Percentiles rank a stretch among this genome's conserved stretches.
phyloP scores from a whole-genome alignment of 805 yeast genomes.

The Ogataea thermomethanolica region DNA sequence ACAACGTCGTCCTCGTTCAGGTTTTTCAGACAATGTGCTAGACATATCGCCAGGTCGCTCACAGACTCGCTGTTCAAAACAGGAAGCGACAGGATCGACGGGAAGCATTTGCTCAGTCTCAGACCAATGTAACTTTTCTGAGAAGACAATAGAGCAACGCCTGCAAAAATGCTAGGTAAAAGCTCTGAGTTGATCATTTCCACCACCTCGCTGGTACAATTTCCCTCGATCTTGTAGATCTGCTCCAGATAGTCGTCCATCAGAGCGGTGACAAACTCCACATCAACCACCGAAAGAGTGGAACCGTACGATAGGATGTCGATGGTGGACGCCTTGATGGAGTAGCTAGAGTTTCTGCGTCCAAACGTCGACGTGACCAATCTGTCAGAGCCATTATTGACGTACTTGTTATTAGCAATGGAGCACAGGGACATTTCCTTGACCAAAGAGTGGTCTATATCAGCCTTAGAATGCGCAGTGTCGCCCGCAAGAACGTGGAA shows the following conservation, averaged over 20 bases:
- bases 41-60: conserved; percentile 47
- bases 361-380: conserved; percentile 23
- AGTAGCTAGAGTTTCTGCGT: conserved; percentile 26
- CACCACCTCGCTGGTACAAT: conserved; percentile 49
- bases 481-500: conserved; percentile 14
- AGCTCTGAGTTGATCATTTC: conserved; percentile 48
- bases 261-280: conserved; percentile 41
- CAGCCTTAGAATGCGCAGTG: conserved; percentile 10
- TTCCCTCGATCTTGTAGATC: conserved; percentile 20
- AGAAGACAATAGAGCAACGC: conserved; percentile 31
- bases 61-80: conserved; percentile 47
- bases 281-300: conserved; percentile 41
- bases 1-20: conserved; percentile 79
- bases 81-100: conserved; percentile 55
- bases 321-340: conserved; percentile 36
- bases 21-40: conserved; percentile 64
- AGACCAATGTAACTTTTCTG: conserved; percentile 41
- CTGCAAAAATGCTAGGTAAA: conserved; percentile 37
- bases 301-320: conserved; percentile 61
- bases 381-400: conserved; percentile 24
- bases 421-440: conserved; percentile 18
- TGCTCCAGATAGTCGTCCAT: conserved; percentile 47
- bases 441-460: conserved; percentile 12
- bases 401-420: conserved; percentile 20
- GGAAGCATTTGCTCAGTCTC: conserved; percentile 33